phyloP scores from a whole-genome alignment of 768 basidiomycete genomes.

The Rubroboletus satanas region DNA sequence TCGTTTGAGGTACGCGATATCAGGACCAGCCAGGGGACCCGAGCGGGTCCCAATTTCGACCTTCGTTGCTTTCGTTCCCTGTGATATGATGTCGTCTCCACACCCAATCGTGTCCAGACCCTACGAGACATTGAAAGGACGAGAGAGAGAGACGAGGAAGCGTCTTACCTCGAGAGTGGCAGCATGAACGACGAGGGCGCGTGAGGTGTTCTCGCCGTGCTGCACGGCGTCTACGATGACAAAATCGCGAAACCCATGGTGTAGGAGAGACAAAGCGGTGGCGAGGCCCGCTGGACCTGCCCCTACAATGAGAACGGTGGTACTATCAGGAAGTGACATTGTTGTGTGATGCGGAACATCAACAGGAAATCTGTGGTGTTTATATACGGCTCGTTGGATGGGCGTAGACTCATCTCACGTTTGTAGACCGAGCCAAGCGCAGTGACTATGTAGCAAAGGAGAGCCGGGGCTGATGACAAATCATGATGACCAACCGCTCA shows the following conservation, averaged over 20 bases:
- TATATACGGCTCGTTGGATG: too few species aligned
- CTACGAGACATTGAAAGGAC: background rate
- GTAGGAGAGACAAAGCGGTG: conserved; percentile 43
- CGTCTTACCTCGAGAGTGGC: conserved; percentile 47
- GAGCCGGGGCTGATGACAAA: too few species aligned
- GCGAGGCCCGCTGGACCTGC: conserved; percentile 50
- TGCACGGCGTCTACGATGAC: conserved; percentile 40
- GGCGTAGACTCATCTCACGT: too few species aligned
- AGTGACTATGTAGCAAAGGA: too few species aligned
- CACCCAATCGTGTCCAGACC: conserved; percentile 43
- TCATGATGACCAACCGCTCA: too few species aligned
- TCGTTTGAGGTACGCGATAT: conserved; percentile 35
- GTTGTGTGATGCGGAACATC: background rate
- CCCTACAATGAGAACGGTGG: conserved; percentile 48
- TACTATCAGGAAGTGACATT: conserved; percentile 33
- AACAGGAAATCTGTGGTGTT: too few species aligned
- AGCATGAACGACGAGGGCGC: conserved; percentile 48
- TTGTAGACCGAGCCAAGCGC: too few species aligned
- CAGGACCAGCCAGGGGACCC: conserved; percentile 21
- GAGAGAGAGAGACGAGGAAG: background rate
- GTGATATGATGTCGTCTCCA: conserved; percentile 37
- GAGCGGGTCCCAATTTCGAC: conserved; percentile 33
- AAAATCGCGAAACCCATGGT: conserved; percentile 41
- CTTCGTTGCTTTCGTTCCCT: conserved; percentile 32
- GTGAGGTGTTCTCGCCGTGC: conserved; percentile 39